Base-by-base conservation (phyloP, 345 rosid species). In the Lepidium africanum region DNA sequence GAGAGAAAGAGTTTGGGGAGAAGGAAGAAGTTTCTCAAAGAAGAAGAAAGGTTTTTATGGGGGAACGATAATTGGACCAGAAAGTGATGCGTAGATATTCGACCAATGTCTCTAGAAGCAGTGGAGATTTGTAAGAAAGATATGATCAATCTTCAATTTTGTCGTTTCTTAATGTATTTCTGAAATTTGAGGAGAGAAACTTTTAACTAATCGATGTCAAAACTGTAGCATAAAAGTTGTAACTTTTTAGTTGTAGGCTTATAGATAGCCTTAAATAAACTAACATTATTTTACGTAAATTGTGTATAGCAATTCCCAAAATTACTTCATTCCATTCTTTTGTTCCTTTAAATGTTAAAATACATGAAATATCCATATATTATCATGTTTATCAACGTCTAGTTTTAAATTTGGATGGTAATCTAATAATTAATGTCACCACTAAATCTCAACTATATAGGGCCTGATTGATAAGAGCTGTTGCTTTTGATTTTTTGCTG, bases 1-100 rank as follows among this genome's bases (percentile, higher is more conserved):
- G 65, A 70, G 30, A 39, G n/a, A 46, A 10, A 14, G 39, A n/a
- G 8, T 51, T 50, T 51, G 9, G 69, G 64, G 43, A 64, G 30
- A 40, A 40, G 38, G 27, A 36, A 41, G 54, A 37, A 38, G 65
- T 73, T 65, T 36, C 77, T 50, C 66, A 59, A 56, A 73, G 33
- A 50, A 59, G 38, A 74, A 74, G 73, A 60, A 74, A 74, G 10
- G 69, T 30, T 63, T 53, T 35, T 63, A 74, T 74, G 15, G 72
- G 78, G 73, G 61, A 51, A 74, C 45, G 73, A 52, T 45, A 67
- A 38, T 16, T 74, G 78, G 78, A 74, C 73, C 78, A 46, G 78
- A 74, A 74, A 67, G 69, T 74, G 69, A 67, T 74, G 73, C 73
- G 41, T 67, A 36, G 55, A 45, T 74, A 16, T 27, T 45, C 43